A percentile compares a stretch with the other conserved stretches of the same genome.
Evolutionary conservation across 2,329 filamentous ascomycete genomes (phyloP).

Genomic region (Neophaeococcomyces aloes): DNA sequence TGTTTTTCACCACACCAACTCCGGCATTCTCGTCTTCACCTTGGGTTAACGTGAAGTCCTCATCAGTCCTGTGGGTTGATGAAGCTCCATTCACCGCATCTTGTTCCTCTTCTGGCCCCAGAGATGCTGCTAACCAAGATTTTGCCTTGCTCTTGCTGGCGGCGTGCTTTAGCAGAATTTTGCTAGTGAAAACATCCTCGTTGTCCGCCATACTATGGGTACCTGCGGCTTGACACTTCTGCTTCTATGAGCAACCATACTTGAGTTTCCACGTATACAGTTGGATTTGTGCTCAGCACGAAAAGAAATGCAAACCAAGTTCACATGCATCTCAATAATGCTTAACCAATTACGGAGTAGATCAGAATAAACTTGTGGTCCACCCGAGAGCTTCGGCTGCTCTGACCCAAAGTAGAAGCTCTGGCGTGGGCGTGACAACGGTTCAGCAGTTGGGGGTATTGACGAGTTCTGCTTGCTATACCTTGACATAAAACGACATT

Average conservation of each 20-base stretch:
- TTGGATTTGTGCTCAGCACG: too few relatives aligned
- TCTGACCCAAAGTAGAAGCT: slow-evolving; percentile 2
- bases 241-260: too few relatives aligned
- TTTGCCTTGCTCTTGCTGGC: slow-evolving; percentile 5
- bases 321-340: too few relatives aligned
- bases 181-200: slow-evolving; percentile 1
- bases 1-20: not conserved
- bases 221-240: not conserved
- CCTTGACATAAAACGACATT: not conserved
- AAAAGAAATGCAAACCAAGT: too few relatives aligned
- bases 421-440: not conserved
- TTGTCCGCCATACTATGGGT: slow-evolving; percentile 2
- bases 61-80: not conserved
- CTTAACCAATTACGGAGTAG: not conserved
- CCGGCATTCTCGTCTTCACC: slow-evolving; percentile 1
- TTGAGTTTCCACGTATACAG: too few relatives aligned
- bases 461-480: not conserved
- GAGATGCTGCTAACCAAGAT: slow-evolving; percentile 5
- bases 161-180: slow-evolving; percentile 4
- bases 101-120: not conserved
- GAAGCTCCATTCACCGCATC: not conserved
- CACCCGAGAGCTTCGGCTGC: not conserved
- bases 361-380: not conserved
- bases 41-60: not conserved
- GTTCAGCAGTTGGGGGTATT: not conserved